Evolutionary conservation across 225 moss, liverwort and hornwort species (phyloP).

Genomic region (Anthoceros angustus): DNA sequence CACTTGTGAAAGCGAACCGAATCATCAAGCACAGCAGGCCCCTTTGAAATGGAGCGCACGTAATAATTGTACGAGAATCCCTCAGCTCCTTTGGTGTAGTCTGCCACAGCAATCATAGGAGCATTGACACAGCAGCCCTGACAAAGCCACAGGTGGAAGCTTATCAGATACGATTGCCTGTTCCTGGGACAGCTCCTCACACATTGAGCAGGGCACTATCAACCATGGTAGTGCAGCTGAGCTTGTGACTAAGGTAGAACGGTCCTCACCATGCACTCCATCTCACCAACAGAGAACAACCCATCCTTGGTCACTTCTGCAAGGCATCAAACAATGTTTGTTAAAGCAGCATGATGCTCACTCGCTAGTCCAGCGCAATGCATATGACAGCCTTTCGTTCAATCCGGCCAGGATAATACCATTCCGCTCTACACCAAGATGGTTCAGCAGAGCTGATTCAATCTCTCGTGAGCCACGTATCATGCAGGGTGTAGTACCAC

Average conservation of each 20-base stretch:
- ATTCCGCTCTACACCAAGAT: conserved; percentile 60
- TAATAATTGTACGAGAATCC: conserved; percentile 93
- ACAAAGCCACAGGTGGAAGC: neutral
- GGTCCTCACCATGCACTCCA: conserved; percentile 96
- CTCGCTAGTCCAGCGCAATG: neutral
- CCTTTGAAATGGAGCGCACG: conserved; percentile 24
- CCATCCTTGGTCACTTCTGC: conserved; percentile 90
- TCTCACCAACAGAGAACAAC: conserved; percentile 87
- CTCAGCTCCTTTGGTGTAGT: conserved; percentile 78
- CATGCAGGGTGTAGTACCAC: conserved; percentile 99
- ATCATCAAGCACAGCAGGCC: neutral
- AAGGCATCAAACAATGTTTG: neutral
- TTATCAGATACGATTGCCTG: neutral
- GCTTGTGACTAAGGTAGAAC: neutral
- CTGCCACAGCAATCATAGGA: conserved; percentile 94
- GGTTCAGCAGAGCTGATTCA: conserved; percentile 66
- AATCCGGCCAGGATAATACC: conserved; percentile 24
- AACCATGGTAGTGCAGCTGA: neutral
- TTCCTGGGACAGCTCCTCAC: neutral
- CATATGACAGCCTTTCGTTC: neutral
- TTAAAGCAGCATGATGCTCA: neutral
- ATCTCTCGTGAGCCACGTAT: conserved; percentile 80
- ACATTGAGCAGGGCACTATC: neutral
- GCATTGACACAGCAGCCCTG: conserved; percentile 98
- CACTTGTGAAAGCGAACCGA: neutral